Conservation (phyloP, 2,329 filamentous ascomycete genomes). For the Aspergillus arachidicola region DNA sequence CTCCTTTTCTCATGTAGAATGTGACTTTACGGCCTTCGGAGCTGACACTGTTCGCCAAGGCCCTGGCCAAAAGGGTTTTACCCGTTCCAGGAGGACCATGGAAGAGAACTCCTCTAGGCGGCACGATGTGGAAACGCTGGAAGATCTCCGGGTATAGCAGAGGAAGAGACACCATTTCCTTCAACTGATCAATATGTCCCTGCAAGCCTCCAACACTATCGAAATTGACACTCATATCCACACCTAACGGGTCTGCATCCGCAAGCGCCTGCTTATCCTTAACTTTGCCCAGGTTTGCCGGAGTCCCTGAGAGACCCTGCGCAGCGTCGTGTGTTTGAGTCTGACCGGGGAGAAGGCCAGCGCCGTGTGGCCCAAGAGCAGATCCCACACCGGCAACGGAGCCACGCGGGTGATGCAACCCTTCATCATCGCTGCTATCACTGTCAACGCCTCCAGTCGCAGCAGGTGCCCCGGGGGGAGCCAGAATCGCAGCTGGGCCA, state of each 20-base stretch:
- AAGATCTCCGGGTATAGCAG: conserved; percentile 95
- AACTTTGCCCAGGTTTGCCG: conserved; percentile 87
- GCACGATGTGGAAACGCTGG: conserved; percentile 85
- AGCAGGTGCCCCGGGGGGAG: conserved; percentile 68
- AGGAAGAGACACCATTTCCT: conserved; percentile 97
- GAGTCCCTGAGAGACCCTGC: conserved; percentile 60
- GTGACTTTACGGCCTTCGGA: conserved; percentile 91
- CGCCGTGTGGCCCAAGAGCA: conserved; percentile 54
- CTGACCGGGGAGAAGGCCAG: conserved; percentile 53
- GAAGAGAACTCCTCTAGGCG: conserved; percentile 91
- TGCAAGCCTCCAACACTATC: conserved; percentile 91
- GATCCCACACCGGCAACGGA: conserved; percentile 64
- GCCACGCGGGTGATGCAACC: conserved; percentile 61
- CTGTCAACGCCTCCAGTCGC: conserved; percentile 82
- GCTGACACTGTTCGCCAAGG: conserved; percentile 86
- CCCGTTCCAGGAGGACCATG: conserved; percentile 96
- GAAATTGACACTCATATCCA: conserved; percentile 90
- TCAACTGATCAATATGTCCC: conserved; percentile 92
- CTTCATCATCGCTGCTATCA: conserved; percentile 95
- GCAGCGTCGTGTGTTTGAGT: conserved; percentile 61
- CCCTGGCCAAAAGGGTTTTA: conserved; percentile 94
- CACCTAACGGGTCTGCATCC: conserved; percentile 90
- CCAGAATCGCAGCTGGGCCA: conserved; percentile 70
- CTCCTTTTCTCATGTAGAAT: conserved; percentile 99
- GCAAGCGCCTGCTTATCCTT: conserved; percentile 91